Evolutionary conservation across 225 moss, liverwort and hornwort species (phyloP).

Genomic region (Asterella californica): DNA sequence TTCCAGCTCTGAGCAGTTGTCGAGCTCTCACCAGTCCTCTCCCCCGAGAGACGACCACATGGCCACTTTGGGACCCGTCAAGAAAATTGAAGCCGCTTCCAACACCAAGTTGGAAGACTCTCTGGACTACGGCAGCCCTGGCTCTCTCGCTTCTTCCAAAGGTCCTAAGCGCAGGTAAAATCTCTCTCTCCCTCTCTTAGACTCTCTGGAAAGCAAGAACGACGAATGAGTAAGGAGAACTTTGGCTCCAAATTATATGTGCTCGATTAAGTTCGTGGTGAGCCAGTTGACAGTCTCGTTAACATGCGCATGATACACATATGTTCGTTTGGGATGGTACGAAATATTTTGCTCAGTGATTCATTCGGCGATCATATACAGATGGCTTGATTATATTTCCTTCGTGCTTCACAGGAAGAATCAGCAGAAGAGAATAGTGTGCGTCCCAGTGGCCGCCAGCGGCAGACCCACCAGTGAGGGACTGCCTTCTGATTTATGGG

Average conservation of each 20-base stretch:
- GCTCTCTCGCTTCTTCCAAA: slow-evolving; percentile 32
- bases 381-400: background rate
- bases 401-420: slow-evolving; percentile 28
- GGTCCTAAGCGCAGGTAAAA: slow-evolving; percentile 44
- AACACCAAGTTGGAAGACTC: slow-evolving; percentile 34
- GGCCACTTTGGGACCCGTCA: slow-evolving; percentile 39
- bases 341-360: too few relatives aligned
- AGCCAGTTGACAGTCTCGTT: background rate
- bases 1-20: slow-evolving; percentile 32
- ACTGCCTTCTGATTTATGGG: slow-evolving; percentile 49
- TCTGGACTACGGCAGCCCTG: slow-evolving; percentile 27
- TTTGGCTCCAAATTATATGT: too few relatives aligned
- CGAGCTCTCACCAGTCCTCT: slow-evolving; percentile 27
- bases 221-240: too few relatives aligned
- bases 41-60: slow-evolving; percentile 38
- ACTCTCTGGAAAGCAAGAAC: too few relatives aligned
- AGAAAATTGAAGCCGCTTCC: slow-evolving; percentile 36
- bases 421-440: slow-evolving; percentile 50
- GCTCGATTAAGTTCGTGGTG: background rate
- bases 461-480: slow-evolving; percentile 47
- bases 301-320: background rate
- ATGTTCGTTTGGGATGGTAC: background rate
- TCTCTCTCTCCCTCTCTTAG: background rate
- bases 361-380: background rate
- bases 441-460: slow-evolving; percentile 43